These are phyloP conservation scores for Fusarium anthophilum DNA, from an alignment of 2,329 filamentous ascomycete genomes.

Conservation along the genomic window DNA sequence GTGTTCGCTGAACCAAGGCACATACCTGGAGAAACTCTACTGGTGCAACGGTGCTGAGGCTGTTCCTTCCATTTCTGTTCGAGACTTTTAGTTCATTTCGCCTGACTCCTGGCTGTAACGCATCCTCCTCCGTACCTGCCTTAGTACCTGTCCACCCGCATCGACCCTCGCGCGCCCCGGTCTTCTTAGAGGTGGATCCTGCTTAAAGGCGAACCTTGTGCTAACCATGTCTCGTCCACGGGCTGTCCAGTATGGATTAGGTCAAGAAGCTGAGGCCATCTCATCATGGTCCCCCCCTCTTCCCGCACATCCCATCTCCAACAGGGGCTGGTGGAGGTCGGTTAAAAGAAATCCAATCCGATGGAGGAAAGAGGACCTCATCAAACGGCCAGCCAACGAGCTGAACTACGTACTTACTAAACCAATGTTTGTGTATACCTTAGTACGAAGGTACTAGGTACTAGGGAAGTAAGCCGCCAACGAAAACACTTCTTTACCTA, in stretches of 20 bases:
- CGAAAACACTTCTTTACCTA: constrained; percentile 16
- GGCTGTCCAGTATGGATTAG: constrained; percentile 12
- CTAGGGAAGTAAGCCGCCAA: neutral
- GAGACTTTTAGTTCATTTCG: constrained; percentile 36
- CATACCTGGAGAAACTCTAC: neutral
- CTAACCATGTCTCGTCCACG: constrained; percentile 30
- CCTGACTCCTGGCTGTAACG: constrained; percentile 25
- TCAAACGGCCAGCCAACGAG: constrained; percentile 6
- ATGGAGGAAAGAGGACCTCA: constrained; percentile 14
- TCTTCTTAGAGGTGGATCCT: constrained; percentile 24
- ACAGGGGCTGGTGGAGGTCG: constrained; percentile 30
- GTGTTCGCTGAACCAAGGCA: neutral
- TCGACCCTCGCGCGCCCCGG: constrained; percentile 11
- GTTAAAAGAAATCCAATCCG: constrained; percentile 36
- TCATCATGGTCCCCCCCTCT: constrained; percentile 31
- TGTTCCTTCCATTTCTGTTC: constrained; percentile 35
- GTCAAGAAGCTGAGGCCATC: constrained; percentile 24
- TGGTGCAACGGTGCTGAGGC: neutral
- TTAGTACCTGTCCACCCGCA: constrained; percentile 34
- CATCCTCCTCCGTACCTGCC: constrained; percentile 37
- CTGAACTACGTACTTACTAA: neutral
- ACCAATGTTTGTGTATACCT: neutral
- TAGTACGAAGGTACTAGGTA: neutral
- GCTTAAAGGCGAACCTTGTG: constrained; percentile 35
- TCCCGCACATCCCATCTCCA: constrained; percentile 42